Conservation (phyloP, 2,329 filamentous ascomycete species). For the Botrytis byssoidea region DNA sequence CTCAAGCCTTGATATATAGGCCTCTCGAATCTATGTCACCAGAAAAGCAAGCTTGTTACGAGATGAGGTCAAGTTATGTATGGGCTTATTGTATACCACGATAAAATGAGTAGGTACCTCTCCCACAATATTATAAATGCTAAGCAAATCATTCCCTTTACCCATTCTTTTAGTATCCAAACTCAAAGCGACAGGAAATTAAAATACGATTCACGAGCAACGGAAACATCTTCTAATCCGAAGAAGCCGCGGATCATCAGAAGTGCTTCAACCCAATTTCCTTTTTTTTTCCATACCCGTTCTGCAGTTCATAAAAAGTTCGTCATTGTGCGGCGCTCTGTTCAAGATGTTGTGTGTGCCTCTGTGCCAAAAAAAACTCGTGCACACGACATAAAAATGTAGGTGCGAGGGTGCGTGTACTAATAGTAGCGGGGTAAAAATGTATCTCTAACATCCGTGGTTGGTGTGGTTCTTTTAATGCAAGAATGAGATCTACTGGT, state of each 20-base stretch:
- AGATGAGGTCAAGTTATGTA: background rate
- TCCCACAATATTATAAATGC: background rate
- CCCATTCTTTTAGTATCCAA: background rate
- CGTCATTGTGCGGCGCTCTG: conserved; percentile 12
- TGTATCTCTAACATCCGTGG: background rate
- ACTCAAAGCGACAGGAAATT: background rate
- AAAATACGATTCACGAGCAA: background rate
- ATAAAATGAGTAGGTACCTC: background rate
- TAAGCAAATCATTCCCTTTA: background rate
- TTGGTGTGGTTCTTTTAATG: background rate
- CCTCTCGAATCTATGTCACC: background rate
- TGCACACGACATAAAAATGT: conserved; percentile 1
- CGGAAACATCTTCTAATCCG: background rate
- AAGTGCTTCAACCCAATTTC: background rate
- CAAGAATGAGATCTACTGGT: background rate
- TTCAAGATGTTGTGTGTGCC: background rate
- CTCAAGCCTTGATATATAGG: background rate
- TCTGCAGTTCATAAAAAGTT: background rate
- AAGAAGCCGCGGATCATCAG: conserved; percentile 5
- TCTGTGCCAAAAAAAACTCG: background rate
- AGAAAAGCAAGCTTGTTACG: background rate
- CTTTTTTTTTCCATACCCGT: background rate
- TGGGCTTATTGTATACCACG: background rate
- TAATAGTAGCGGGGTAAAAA: background rate
- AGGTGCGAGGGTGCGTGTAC: background rate